phyloP scores from a whole-genome alignment of 805 yeast genomes.

The Ascoidea asiatica region DNA sequence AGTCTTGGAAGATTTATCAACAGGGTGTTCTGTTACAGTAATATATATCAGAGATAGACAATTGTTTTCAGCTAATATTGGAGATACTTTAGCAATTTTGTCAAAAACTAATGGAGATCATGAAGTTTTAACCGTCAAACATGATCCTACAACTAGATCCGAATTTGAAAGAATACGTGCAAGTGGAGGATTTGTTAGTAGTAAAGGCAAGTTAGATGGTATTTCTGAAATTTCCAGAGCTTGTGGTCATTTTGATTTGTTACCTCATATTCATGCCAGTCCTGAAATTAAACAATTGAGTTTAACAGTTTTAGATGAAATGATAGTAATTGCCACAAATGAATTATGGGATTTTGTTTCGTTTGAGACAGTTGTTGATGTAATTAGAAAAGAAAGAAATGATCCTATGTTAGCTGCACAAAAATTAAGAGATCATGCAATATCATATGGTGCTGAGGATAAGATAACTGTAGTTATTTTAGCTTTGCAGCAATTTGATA shows the following conservation, averaged over 20 bases:
- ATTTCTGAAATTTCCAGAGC: constrained; percentile 76
- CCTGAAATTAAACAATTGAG: constrained; percentile 61
- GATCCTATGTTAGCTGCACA: constrained; percentile 90
- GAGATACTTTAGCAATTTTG: constrained; percentile 76
- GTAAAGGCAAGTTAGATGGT: constrained; percentile 77
- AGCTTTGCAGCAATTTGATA: constrained; percentile 49
- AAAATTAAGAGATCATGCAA: constrained; percentile 84
- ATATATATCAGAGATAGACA: constrained; percentile 60
- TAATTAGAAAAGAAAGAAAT: constrained; percentile 65
- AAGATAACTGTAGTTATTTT: constrained; percentile 73
- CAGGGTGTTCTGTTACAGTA: constrained; percentile 81
- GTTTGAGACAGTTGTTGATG: constrained; percentile 79
- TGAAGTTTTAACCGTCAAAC: constrained; percentile 57
- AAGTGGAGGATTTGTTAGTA: constrained; percentile 82
- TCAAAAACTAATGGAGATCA: constrained; percentile 75
- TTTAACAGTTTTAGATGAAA: constrained; percentile 62
- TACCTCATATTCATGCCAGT: constrained; percentile 82
- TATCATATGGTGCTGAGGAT: constrained; percentile 78
- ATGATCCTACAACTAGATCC: constrained; percentile 66
- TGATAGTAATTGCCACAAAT: constrained; percentile 71
- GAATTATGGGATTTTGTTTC: constrained; percentile 79
- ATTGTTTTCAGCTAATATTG: constrained; percentile 75
- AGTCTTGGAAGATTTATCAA: constrained; percentile 50
- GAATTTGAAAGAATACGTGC: constrained; percentile 82
- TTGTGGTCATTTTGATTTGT: constrained; percentile 74